phyloP scores from a whole-genome alignment of 495 filamentous ascomycete genomes.

The Penicillium bialowiezense region DNA sequence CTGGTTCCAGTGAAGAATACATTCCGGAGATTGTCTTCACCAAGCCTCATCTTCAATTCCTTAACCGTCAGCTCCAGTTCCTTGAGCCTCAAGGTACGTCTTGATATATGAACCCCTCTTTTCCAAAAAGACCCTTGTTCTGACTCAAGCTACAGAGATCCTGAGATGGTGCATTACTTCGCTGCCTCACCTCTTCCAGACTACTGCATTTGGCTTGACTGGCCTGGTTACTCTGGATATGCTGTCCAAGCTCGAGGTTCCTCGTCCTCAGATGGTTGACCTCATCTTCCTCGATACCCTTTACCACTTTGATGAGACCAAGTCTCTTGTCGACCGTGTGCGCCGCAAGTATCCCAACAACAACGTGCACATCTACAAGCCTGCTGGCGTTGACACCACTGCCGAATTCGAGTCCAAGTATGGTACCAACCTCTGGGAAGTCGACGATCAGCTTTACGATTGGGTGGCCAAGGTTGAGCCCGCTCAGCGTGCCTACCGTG shows the following conservation, averaged over 20 bases:
- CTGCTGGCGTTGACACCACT: conserved; percentile 63
- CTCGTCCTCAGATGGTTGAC: conserved; percentile 68
- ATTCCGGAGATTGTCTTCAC: conserved; percentile 82
- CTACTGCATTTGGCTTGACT: conserved; percentile 94
- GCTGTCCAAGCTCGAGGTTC: conserved; percentile 78
- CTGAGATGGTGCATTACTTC: conserved; percentile 88
- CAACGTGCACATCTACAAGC: conserved; percentile 85
- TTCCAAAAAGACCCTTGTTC: conserved; percentile 5
- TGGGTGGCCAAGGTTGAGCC: conserved; percentile 98
- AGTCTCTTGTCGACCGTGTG: conserved; percentile 75
- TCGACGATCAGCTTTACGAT: conserved; percentile 86
- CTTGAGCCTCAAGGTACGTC: conserved; percentile 69
- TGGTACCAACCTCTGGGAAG: conserved; percentile 82
- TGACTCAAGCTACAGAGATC: conserved; percentile 59
- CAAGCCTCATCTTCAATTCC: conserved; percentile 79
- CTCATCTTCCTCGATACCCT: conserved; percentile 97
- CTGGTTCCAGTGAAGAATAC: conserved; percentile 61
- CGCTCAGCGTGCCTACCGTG: conserved; percentile 83
- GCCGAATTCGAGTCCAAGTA: conserved; percentile 77
- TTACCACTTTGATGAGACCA: conserved; percentile 91
- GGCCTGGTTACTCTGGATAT: conserved; percentile 94
- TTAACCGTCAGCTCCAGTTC: conserved; percentile 83
- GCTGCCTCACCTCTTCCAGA: conserved; percentile 89
- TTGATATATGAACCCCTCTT: conserved; percentile 5
- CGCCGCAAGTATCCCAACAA: conserved; percentile 71